These are phyloP conservation scores for Alternaria arbusti DNA, from an alignment of 2,329 filamentous ascomycete genomes.

Conservation along the genomic window DNA sequence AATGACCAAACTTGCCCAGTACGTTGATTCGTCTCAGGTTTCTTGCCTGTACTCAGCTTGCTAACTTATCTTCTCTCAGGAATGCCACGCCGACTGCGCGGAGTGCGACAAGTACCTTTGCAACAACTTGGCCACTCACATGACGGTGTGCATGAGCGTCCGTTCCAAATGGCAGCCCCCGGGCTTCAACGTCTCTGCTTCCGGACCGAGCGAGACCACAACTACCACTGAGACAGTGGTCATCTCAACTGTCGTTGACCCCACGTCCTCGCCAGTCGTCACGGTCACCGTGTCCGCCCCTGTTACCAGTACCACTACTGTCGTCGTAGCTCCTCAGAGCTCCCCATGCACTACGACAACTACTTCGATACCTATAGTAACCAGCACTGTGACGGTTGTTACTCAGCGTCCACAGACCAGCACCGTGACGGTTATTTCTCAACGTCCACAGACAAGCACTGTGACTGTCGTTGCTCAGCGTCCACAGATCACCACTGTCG, in stretches of 20 bases:
- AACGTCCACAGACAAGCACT: background rate
- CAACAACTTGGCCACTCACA: background rate
- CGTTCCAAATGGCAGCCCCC: conserved; percentile 1
- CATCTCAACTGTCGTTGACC: background rate
- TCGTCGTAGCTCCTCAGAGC: background rate
- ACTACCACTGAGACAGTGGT: background rate
- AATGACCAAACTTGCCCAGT: background rate
- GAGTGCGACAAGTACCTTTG: conserved; percentile 3
- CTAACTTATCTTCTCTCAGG: background rate
- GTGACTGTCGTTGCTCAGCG: background rate
- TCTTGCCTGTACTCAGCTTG: background rate
- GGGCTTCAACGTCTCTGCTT: background rate
- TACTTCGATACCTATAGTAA: background rate
- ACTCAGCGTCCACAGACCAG: background rate
- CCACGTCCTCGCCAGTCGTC: background rate
- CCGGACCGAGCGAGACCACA: background rate
- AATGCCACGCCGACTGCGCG: conserved; percentile 1
- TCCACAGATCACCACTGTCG: background rate
- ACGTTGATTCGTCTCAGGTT: background rate
- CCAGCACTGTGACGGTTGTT: background rate
- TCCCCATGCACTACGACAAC: background rate
- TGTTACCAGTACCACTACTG: background rate
- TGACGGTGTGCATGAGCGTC: conserved; percentile 8
- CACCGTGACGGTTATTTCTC: background rate
- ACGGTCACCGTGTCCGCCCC: background rate